Percentiles rank a stretch among this genome's conserved stretches.
phyloP scores from a whole-genome alignment of 2,329 filamentous ascomycete species.

The Cercospora janseana region DNA sequence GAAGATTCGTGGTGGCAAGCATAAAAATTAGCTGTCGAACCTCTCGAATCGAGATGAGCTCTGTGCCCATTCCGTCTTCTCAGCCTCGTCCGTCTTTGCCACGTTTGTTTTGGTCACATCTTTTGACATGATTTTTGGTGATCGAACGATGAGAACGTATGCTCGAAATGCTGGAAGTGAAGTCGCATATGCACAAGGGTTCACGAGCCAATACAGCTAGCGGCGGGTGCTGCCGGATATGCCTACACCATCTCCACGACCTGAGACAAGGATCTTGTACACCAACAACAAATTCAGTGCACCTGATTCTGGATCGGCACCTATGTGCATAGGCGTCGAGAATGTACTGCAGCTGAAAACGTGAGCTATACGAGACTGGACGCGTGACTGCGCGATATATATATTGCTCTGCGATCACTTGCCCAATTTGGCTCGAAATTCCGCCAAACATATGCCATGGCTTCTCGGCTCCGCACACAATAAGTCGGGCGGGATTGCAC shows the following conservation, averaged over 20 bases:
- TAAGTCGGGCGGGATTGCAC: background rate
- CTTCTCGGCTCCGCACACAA: background rate
- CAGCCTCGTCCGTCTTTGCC: background rate
- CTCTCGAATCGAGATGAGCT: slow-evolving; percentile 43
- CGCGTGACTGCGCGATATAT: slow-evolving; percentile 1
- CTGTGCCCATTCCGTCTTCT: slow-evolving; percentile 35
- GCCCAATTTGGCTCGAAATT: slow-evolving; percentile 3
- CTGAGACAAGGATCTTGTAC: too few species aligned
- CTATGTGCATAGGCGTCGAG: too few species aligned
- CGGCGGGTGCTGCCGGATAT: background rate
- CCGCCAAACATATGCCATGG: background rate
- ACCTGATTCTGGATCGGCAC: too few species aligned
- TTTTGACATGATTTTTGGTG: slow-evolving; percentile 1
- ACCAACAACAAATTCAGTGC: too few species aligned
- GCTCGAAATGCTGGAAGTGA: background rate
- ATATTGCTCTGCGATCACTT: slow-evolving; percentile 5
- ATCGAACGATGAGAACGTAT: background rate
- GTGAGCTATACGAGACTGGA: background rate
- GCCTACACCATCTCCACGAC: too few species aligned
- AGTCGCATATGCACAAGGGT: slow-evolving; percentile 7
- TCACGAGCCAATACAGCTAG: background rate
- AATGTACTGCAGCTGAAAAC: background rate
- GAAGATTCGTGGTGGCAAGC: background rate
- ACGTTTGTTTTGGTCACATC: background rate
- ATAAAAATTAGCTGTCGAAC: slow-evolving; percentile 34